Percentiles rank a stretch among this genome's conserved stretches.
These are phyloP conservation scores for Salvia miltiorrhiza DNA, from an alignment of 257 asterid genomes.

Conservation along the genomic window DNA sequence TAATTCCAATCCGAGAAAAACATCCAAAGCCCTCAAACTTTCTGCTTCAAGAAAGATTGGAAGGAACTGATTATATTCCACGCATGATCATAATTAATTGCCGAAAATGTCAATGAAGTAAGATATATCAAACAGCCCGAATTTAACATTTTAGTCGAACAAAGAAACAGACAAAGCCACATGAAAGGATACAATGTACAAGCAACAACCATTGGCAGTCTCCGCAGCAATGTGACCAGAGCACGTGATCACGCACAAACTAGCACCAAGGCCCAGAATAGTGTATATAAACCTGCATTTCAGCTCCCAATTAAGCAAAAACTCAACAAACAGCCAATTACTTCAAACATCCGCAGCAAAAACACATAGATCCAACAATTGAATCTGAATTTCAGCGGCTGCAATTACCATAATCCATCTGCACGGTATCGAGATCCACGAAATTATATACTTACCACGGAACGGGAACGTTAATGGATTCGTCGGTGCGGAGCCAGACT, in stretches of 20 bases:
- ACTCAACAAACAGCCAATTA: not conserved
- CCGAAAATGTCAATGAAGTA: too few species aligned
- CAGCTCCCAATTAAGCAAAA: not conserved
- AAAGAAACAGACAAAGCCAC: not conserved
- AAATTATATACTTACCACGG: slow-evolving; percentile 62
- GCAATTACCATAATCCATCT: not conserved
- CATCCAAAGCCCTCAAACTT: not conserved
- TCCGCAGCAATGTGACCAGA: slow-evolving; percentile 72
- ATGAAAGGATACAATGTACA: slow-evolving; percentile 56
- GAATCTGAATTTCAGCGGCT: not conserved
- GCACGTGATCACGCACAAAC: slow-evolving; percentile 48
- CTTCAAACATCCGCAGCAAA: not conserved
- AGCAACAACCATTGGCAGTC: slow-evolving; percentile 65
- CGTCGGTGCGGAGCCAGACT: slow-evolving; percentile 59
- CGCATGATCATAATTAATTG: too few species aligned
- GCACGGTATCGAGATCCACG: not conserved
- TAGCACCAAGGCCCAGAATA: slow-evolving; percentile 51
- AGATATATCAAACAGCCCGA: too few species aligned
- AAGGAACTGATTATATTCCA: not conserved
- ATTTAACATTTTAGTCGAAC: too few species aligned
- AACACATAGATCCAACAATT: not conserved
- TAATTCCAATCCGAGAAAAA: not conserved
- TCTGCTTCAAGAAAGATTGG: not conserved
- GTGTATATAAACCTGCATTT: slow-evolving; percentile 61
- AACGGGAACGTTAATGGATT: slow-evolving; percentile 37